Evolutionary conservation across 1,284 basidiomycete genomes (phyloP).

Genomic region (Butyriboletus appendiculatus): DNA sequence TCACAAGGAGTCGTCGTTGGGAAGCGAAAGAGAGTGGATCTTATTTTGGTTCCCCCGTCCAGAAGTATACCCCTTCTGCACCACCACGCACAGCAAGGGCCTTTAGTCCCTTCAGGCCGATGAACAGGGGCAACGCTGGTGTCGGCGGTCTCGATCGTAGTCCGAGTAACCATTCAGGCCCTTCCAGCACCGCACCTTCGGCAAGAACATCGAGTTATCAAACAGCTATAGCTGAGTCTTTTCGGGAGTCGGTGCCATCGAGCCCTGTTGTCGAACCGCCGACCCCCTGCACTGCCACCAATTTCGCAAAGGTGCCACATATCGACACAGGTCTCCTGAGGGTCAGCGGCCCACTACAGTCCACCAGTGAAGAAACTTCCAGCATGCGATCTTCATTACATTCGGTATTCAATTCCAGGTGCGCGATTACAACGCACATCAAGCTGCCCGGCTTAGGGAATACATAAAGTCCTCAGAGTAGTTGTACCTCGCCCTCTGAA

Average conservation of each 20-base stretch:
- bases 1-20: slow-evolving; percentile 16
- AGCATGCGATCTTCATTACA: slow-evolving; percentile 4
- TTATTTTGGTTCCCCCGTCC: slow-evolving; percentile 20
- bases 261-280: slow-evolving; percentile 14
- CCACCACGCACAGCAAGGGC: background rate
- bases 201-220: slow-evolving; percentile 5
- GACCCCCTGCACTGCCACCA: slow-evolving; percentile 4
- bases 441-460: slow-evolving; percentile 4
- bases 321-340: background rate
- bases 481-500: slow-evolving; percentile 17
- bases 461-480: slow-evolving; percentile 16
- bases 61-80: background rate
- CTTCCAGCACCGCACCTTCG: background rate
- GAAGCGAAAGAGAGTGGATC: background rate
- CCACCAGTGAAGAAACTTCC: slow-evolving; percentile 14
- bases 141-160: background rate
- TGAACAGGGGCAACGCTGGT: background rate
- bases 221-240: slow-evolving; percentile 15
- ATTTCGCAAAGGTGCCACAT: background rate
- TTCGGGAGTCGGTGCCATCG: slow-evolving; percentile 5
- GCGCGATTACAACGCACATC: background rate
- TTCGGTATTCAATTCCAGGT: slow-evolving; percentile 18
- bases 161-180: background rate
- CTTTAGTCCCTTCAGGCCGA: background rate
- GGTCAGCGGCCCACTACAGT: background rate